Conservation (phyloP, 305 asterid genomes). For the Solanum hybrid region DNA sequence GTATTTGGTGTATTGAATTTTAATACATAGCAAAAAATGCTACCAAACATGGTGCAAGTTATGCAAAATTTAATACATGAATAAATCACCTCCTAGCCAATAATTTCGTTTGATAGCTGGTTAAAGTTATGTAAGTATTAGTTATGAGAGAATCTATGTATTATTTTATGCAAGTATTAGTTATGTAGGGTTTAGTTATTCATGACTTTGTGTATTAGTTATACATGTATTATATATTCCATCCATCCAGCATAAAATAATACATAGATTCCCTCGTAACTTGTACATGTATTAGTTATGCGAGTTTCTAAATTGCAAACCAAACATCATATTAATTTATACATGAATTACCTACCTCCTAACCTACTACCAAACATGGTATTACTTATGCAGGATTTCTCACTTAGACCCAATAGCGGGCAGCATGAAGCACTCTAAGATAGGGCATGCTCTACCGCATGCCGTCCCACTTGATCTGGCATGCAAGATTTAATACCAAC, state of each 20-base stretch:
- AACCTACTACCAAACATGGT: background rate
- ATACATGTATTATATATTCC: background rate
- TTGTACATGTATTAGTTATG: background rate
- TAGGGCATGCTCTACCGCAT: background rate
- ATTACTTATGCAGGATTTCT: background rate
- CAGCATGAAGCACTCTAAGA: background rate
- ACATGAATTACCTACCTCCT: background rate
- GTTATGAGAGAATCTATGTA: background rate
- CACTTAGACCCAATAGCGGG: background rate
- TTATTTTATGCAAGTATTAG: no score
- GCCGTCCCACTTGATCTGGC: background rate
- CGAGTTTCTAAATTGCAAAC: background rate
- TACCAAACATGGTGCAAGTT: background rate
- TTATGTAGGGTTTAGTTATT: background rate
- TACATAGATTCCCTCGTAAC: background rate
- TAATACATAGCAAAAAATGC: background rate
- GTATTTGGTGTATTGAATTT: background rate
- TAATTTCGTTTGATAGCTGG: background rate
- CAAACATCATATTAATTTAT: background rate
- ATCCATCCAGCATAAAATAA: background rate
- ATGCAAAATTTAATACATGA: background rate
- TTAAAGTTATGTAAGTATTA: background rate
- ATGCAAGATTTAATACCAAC: background rate
- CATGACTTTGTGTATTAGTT: background rate
- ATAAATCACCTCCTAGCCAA: background rate